Evolutionary conservation across 2,329 filamentous ascomycete genomes (phyloP).

Genomic region (Aspergillus costaricaensis): DNA sequence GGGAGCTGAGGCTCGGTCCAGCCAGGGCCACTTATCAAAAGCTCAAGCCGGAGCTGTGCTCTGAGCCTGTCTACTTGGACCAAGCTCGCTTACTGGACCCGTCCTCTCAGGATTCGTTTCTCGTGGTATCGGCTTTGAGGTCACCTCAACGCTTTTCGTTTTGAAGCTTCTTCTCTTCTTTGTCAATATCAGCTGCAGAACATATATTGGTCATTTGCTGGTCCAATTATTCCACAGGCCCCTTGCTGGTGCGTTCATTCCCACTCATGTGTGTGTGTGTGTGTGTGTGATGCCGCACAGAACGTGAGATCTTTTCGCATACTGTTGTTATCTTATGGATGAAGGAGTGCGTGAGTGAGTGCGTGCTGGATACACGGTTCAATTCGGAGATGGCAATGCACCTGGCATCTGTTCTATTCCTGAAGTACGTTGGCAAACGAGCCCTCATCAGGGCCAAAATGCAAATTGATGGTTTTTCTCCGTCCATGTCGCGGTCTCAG

Average conservation of each 20-base stretch:
- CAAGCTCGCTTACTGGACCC: not conserved
- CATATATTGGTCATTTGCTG: conserved; percentile 10
- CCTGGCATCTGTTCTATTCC: not conserved
- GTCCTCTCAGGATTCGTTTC: not conserved
- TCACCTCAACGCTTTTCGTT: not conserved
- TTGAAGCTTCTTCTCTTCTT: conserved; percentile 11
- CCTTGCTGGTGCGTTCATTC: not conserved
- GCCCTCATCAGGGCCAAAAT: not conserved
- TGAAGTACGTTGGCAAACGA: not conserved
- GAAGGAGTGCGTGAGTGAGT: too few species aligned
- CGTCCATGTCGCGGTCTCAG: not conserved
- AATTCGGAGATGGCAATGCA: not conserved
- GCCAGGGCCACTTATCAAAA: not conserved
- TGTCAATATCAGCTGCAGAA: conserved; percentile 19
- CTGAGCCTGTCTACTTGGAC: conserved; percentile 1
- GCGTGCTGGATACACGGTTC: not conserved
- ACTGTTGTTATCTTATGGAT: not conserved
- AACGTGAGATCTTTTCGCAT: not conserved
- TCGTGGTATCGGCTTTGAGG: not conserved
- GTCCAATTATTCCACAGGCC: not conserved
- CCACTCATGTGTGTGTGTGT: not conserved
- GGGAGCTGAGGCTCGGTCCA: not conserved
- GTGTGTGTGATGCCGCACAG: not conserved
- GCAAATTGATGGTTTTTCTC: not conserved
- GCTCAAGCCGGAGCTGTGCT: not conserved